phyloP scores from a whole-genome alignment of 306 rosid species.

The Quercus ilex region DNA sequence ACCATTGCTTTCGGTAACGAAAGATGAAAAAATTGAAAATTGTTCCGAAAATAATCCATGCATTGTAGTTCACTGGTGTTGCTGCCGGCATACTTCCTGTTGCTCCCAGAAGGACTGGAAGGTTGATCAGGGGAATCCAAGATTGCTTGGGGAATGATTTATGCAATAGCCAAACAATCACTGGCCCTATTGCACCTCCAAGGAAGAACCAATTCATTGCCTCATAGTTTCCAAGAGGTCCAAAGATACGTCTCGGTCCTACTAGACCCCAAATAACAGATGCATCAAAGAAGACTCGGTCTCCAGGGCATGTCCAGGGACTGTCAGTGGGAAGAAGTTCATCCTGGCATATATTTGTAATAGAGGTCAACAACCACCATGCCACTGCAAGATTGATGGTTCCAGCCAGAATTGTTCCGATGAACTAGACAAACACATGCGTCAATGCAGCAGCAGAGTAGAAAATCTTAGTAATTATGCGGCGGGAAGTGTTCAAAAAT shows the following conservation, averaged over 20 bases:
- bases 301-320: constrained; percentile 82
- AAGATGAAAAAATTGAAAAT: constrained; percentile 73
- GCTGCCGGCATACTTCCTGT: constrained; percentile 74
- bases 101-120: constrained; percentile 82
- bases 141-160: constrained; percentile 63
- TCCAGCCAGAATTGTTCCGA: constrained; percentile 84
- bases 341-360: constrained; percentile 57
- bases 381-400: constrained; percentile 71
- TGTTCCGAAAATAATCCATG: constrained; percentile 69
- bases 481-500: not conserved
- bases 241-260: constrained; percentile 71
- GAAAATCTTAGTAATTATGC: constrained; percentile 4
- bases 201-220: constrained; percentile 85
- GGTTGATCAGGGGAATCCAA: constrained; percentile 79
- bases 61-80: constrained; percentile 73
- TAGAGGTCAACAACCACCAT: constrained; percentile 65
- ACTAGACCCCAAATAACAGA: constrained; percentile 88
- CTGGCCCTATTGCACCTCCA: constrained; percentile 71
- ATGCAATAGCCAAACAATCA: constrained; percentile 66
- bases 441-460: constrained; percentile 9
- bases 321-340: constrained; percentile 53
- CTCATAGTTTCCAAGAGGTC: constrained; percentile 57
- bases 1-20: constrained; percentile 77
- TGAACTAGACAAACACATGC: constrained; percentile 41
- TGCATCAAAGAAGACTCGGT: constrained; percentile 78